phyloP scores from a whole-genome alignment of 2,329 filamentous ascomycete genomes.

The Penicillium sp. region DNA sequence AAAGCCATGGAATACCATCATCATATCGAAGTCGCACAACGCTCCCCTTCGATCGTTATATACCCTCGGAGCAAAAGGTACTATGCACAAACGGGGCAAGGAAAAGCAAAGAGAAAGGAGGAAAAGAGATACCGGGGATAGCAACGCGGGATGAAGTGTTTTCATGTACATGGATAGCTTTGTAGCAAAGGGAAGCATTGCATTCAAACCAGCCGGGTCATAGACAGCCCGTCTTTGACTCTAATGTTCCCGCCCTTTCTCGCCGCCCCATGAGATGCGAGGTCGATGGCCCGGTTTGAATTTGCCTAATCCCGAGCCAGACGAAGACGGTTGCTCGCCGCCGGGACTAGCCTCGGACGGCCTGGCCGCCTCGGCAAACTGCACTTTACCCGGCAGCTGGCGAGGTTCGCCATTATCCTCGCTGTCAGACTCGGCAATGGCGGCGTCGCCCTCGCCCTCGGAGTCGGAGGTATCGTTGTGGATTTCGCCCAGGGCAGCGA shows the following conservation, averaged over 20 bases:
- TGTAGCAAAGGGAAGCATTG: background rate
- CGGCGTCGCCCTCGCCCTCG: constrained; percentile 19
- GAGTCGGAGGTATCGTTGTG: constrained; percentile 31
- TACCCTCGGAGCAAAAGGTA: constrained; percentile 6
- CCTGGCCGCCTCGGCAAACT: constrained; percentile 37
- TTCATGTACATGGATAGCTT: constrained; percentile 2
- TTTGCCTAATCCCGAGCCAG: constrained; percentile 19
- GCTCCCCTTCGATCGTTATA: constrained; percentile 7
- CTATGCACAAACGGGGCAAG: constrained; percentile 16
- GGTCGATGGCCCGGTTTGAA: constrained; percentile 31
- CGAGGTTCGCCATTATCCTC: constrained; percentile 27
- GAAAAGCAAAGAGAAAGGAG: background rate
- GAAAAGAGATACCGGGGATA: constrained; percentile 4
- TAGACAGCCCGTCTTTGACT: background rate
- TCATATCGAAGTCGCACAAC: constrained; percentile 8
- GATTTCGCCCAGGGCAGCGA: constrained; percentile 46
- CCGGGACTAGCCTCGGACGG: constrained; percentile 21
- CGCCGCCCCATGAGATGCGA: constrained; percentile 46
- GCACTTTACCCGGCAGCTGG: constrained; percentile 29
- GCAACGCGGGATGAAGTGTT: background rate
- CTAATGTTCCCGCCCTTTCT: constrained; percentile 35
- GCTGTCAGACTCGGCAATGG: constrained; percentile 27
- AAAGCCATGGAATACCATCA: background rate
- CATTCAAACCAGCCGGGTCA: background rate
- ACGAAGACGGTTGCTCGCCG: constrained; percentile 21